A percentile compares a stretch with the other conserved stretches of the same genome.
Conservation (phyloP, 495 filamentous ascomycete genomes). For the Podospora fimiseda region DNA sequence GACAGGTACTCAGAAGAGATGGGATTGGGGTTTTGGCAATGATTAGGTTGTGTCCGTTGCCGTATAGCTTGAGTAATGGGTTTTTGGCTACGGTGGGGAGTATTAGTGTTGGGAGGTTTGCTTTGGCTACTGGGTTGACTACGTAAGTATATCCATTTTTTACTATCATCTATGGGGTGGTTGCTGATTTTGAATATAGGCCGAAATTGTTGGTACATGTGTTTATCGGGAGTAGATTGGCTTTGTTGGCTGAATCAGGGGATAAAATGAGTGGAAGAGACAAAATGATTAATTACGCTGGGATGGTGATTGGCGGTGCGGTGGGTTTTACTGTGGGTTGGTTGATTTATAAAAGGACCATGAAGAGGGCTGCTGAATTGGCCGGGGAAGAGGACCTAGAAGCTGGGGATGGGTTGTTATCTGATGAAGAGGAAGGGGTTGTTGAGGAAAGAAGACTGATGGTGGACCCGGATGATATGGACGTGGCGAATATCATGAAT, state of each 20-base stretch:
- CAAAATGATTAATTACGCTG: constrained; percentile 71
- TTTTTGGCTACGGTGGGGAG: constrained; percentile 91
- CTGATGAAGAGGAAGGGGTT: constrained; percentile 15
- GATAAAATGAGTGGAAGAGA: constrained; percentile 59
- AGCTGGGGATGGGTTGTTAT: constrained; percentile 16
- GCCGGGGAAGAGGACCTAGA: constrained; percentile 60
- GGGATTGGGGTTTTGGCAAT: constrained; percentile 84
- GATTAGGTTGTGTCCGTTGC: constrained; percentile 88
- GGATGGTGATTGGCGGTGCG: constrained; percentile 61
- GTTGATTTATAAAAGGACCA: constrained; percentile 81
- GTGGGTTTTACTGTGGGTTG: constrained; percentile 72
- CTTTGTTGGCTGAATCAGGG: constrained; percentile 59
- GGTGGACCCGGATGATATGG: constrained; percentile 31
- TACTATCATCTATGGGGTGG: not conserved
- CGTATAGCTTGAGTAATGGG: constrained; percentile 92
- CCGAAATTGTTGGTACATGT: constrained; percentile 90
- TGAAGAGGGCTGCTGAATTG: constrained; percentile 75
- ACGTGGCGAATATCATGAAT: constrained; percentile 41
- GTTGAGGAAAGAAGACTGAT: constrained; percentile 25
- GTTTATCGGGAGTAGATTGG: constrained; percentile 76
- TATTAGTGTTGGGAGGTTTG: constrained; percentile 68
- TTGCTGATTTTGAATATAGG: constrained; percentile 17
- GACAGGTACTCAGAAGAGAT: constrained; percentile 64
- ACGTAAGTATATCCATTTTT: constrained; percentile 23
- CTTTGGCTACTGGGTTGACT: constrained; percentile 66